Evolutionary conservation across 495 filamentous ascomycete genomes (phyloP).

Genomic region (Podospora appendiculata): DNA sequence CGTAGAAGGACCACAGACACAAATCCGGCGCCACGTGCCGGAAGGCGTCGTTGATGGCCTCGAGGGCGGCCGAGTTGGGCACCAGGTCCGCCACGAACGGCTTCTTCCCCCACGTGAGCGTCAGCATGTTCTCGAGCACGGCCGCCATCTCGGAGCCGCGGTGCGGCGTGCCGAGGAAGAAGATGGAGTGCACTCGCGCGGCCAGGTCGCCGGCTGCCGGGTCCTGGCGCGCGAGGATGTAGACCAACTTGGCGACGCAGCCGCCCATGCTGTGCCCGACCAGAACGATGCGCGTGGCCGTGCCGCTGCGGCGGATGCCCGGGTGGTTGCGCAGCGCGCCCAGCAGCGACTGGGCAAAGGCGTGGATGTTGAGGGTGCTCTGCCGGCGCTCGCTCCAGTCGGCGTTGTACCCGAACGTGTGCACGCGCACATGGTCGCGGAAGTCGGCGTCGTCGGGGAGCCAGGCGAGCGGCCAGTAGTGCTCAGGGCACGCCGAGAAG

Average conservation of each 20-base stretch:
- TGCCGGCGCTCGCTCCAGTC: constrained; percentile 13
- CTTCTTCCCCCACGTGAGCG: constrained; percentile 26
- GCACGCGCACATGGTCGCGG: constrained; percentile 17
- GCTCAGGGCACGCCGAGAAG: constrained; percentile 2
- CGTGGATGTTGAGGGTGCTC: constrained; percentile 15
- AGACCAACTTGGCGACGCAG: constrained; percentile 21
- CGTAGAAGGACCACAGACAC: constrained; percentile 38
- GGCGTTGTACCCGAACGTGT: constrained; percentile 25
- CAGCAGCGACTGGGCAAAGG: constrained; percentile 18
- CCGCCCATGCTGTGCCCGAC: constrained; percentile 27
- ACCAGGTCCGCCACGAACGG: constrained; percentile 33
- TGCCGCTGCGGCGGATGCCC: constrained; percentile 13
- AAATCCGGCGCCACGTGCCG: constrained; percentile 25
- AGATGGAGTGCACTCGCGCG: constrained; percentile 14
- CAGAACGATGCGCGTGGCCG: constrained; percentile 21
- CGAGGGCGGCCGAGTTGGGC: constrained; percentile 16
- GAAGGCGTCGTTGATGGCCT: constrained; percentile 42
- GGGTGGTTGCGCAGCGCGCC: constrained; percentile 29
- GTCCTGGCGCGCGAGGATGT: constrained; percentile 17
- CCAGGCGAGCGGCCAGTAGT: constrained; percentile 27
- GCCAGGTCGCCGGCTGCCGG: constrained; percentile 12
- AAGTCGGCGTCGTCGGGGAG: constrained; percentile 20
- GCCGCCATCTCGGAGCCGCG: constrained; percentile 27
- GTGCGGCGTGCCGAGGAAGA: constrained; percentile 24
- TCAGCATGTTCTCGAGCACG: constrained; percentile 26